phyloP scores from a whole-genome alignment of 1,139 yeast species.

The Candida dubliniensis region DNA sequence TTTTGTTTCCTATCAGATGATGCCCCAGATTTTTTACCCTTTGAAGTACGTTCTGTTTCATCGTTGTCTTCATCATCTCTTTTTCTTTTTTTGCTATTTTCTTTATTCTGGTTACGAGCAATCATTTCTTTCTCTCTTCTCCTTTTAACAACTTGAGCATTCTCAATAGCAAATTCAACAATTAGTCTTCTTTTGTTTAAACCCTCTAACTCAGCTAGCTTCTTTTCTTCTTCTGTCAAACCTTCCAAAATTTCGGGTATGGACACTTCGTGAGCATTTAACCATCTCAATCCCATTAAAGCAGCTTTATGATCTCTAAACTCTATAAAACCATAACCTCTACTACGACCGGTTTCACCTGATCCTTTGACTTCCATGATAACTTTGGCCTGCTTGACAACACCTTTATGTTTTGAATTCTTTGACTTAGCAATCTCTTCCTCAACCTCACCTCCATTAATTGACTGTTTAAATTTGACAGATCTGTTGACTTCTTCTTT shows the following conservation, averaged over 20 bases:
- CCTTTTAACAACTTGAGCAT: constrained; percentile 89
- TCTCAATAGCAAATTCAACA: constrained; percentile 94
- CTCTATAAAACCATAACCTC: constrained; percentile 97
- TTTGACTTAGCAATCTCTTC: constrained; percentile 50
- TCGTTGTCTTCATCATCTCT: constrained; percentile 25
- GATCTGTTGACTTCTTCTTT: constrained; percentile 89
- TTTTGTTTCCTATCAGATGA: constrained; percentile 17
- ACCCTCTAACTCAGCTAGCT: constrained; percentile 52
- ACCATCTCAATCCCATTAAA: constrained; percentile 95
- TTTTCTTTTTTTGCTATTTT: constrained; percentile 20
- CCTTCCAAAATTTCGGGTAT: constrained; percentile 71
- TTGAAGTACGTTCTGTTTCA: constrained; percentile 16
- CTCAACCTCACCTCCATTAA: constrained; percentile 35
- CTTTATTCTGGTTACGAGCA: constrained; percentile 36
- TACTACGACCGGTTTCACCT: constrained; percentile 83
- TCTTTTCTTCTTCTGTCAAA: constrained; percentile 65
- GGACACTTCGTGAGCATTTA: constrained; percentile 87
- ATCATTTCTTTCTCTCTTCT: constrained; percentile 68
- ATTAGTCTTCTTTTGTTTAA: constrained; percentile 71
- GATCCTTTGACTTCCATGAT: constrained; percentile 89
- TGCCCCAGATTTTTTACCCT: constrained; percentile 9
- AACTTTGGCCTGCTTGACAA: constrained; percentile 89
- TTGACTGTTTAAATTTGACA: constrained; percentile 54
- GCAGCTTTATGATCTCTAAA: constrained; percentile 92
- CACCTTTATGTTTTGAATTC: constrained; percentile 78